Conservation (phyloP, 2,329 filamentous ascomycete species). For the Elsinoe fawcettii region DNA sequence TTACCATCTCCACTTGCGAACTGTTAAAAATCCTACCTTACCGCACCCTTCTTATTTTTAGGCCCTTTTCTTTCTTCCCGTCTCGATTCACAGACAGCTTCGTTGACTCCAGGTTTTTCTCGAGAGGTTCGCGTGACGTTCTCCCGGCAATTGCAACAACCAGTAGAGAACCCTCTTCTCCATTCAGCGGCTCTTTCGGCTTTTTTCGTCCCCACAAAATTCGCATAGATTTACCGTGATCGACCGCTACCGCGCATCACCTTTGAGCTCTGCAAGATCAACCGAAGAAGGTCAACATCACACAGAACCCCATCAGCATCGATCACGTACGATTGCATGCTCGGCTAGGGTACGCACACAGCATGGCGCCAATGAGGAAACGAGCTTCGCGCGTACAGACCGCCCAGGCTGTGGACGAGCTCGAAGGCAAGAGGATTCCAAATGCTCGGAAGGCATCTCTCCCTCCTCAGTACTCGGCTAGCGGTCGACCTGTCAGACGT, state of each 20-base stretch:
- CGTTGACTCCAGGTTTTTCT: neutral
- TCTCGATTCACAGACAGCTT: neutral
- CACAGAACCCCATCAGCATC: neutral
- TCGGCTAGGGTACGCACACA: neutral
- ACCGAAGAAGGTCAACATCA: neutral
- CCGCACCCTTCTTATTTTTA: slow-evolving; percentile 2
- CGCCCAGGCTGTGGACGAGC: neutral
- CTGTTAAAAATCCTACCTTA: slow-evolving; percentile 13
- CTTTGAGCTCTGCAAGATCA: neutral
- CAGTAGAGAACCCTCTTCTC: neutral
- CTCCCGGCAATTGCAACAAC: neutral
- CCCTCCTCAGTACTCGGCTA: slow-evolving; percentile 19
- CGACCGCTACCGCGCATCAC: slow-evolving; percentile 4
- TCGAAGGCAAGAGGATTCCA: neutral
- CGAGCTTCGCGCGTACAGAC: neutral
- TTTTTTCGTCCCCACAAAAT: slow-evolving; percentile 6
- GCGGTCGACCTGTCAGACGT: slow-evolving; percentile 38
- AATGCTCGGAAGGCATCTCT: neutral
- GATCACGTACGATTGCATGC: neutral
- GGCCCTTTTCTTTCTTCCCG: neutral
- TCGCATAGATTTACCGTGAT: slow-evolving; percentile 4
- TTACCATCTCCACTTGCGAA: slow-evolving; percentile 6
- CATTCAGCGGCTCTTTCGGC: slow-evolving; percentile 1
- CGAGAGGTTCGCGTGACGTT: neutral
- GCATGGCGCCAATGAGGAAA: slow-evolving; percentile 4